Evolutionary conservation across 306 rosid genomes (phyloP).

Genomic region (Sicyos baderoa): DNA sequence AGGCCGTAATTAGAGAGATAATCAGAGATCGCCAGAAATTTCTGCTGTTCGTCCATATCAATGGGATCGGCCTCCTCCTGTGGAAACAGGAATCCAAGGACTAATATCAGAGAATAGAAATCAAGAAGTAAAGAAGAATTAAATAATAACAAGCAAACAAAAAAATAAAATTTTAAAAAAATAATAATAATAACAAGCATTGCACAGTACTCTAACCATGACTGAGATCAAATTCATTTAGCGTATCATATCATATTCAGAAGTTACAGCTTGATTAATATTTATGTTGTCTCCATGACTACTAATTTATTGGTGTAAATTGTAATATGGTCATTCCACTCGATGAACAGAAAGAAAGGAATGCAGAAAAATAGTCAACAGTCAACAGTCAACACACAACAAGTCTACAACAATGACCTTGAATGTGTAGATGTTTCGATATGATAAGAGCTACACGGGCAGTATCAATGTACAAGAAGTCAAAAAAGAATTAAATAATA

Average conservation of each 20-base stretch:
- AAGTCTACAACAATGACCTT: neutral
- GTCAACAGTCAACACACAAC: neutral
- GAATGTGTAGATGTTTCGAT: neutral
- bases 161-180: no score
- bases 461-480: no score
- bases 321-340: conserved; percentile 6
- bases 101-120: neutral
- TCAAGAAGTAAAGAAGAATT: neutral
- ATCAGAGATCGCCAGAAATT: conserved; percentile 75
- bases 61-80: conserved; percentile 69
- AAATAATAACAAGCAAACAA: neutral
- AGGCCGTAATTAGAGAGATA: conserved; percentile 53
- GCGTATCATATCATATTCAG: neutral
- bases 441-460: neutral
- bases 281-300: neutral
- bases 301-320: neutral
- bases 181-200: neutral
- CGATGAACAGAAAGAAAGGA: neutral
- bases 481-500: neutral
- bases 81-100: conserved; percentile 13
- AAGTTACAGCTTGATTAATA: neutral
- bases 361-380: neutral
- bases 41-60: conserved; percentile 69
- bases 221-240: neutral
- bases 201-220: neutral